Base-by-base conservation (phyloP, 371 early-diverging fungal species). In the Actinomortierella wolfii region DNA sequence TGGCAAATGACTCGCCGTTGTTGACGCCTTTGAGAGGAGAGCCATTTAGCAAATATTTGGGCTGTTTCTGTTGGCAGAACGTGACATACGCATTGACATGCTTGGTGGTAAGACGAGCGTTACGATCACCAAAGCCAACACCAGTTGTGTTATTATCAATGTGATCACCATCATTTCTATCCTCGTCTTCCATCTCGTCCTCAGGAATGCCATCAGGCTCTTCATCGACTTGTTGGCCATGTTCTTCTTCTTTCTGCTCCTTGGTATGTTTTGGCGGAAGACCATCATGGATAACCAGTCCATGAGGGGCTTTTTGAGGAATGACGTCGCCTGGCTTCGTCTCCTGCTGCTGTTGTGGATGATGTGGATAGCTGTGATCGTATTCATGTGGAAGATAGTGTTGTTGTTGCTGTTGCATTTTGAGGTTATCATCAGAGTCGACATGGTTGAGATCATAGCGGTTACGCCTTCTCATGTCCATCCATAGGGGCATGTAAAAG, bases 41-140 rank as follows among this genome's bases (percentile, higher is more conserved):
- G 28, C 28, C 15, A 24, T 20, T 20, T 26, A 42, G n/a, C 34
- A 34, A 34, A 21, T 42, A 23, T 23, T 49, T 15, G 24, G 43
- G 7, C 23, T 53, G 18, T 15, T 34, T 29, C 14, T 29, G 14
- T 14, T 53, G 57, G 51, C 68, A 68, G 23, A 68, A 68, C 1
- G 45, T 39, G 42, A 61, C 59, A 51, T 61, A 61, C 18, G 68
- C 68, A 20, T 55, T 48, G 20, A 45, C 40, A 59, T 64, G 39
- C 48, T 59, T 14, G n/a, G 51, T 44, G 15, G 64, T 48, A 4
- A 68, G n/a, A 15, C 67, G 61, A 18, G 67, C 67, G 41, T 67
- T 67, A 41, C 57, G 56, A 39, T 53, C 51, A 39, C 67, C 56
- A 14, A 67, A 47, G 34, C 34, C 34, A 6, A 6, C 34, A 11